Conservation (phyloP, 768 basidiomycete genomes). For the Tricholomella constricta region DNA sequence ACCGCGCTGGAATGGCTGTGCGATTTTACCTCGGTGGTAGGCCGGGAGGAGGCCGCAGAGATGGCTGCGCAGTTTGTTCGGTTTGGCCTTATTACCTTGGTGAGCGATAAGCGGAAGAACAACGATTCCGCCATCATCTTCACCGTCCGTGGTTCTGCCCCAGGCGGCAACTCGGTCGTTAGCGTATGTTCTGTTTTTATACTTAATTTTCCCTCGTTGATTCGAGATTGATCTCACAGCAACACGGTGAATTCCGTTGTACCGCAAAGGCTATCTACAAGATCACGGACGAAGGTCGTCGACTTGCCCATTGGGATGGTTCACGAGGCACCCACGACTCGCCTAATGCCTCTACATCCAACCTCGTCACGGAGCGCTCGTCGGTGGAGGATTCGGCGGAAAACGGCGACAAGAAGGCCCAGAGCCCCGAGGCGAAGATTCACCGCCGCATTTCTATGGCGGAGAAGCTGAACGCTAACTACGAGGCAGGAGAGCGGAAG, state of each 20-base stretch:
- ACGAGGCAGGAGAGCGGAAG: constrained; percentile 57
- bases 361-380: constrained; percentile 58
- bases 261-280: constrained; percentile 95
- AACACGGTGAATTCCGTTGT: constrained; percentile 95
- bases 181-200: constrained; percentile 48
- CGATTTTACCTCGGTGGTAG: constrained; percentile 95
- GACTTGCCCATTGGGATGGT: constrained; percentile 83
- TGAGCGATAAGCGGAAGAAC: constrained; percentile 89
- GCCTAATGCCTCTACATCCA: constrained; percentile 65
- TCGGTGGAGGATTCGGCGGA: constrained; percentile 56
- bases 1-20: constrained; percentile 95
- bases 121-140: constrained; percentile 93
- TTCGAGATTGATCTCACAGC: constrained; percentile 44
- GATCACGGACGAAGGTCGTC: constrained; percentile 89
- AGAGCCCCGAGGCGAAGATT: constrained; percentile 59
- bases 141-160: constrained; percentile 82
- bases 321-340: constrained; percentile 50
- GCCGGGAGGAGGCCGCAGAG: constrained; percentile 95
- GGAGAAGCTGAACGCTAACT: constrained; percentile 64
- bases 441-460: constrained; percentile 79
- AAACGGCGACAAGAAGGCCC: constrained; percentile 30
- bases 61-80: constrained; percentile 98
- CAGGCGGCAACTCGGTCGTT: constrained; percentile 73
- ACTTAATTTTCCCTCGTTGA: constrained; percentile 11
- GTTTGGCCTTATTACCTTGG: constrained; percentile 85